Percentiles rank a stretch among this genome's conserved stretches.
phyloP scores from a whole-genome alignment of 257 asterid species.

The Nicotiana tomentosiformis region DNA sequence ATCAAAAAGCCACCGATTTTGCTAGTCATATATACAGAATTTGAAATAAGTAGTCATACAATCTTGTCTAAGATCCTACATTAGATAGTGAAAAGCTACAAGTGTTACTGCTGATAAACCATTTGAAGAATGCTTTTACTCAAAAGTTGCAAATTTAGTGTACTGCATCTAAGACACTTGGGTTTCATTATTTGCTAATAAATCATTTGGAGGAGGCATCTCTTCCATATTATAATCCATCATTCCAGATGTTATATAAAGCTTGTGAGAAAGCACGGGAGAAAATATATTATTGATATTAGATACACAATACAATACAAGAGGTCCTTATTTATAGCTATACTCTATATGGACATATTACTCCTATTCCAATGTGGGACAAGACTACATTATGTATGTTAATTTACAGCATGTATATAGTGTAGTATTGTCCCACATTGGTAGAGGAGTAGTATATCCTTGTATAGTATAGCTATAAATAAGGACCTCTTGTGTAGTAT shows the following conservation, averaged over 20 bases:
- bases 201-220: background rate
- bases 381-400: too few species aligned
- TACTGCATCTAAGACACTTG: background rate
- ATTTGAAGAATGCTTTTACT: background rate
- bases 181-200: background rate
- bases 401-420: too few species aligned
- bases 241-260: background rate
- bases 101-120: background rate
- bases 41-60: background rate
- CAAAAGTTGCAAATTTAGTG: background rate
- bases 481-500: too few species aligned
- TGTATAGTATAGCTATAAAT: too few species aligned
- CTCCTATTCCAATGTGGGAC: too few species aligned
- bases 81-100: background rate
- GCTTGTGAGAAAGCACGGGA: background rate
- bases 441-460: too few species aligned
- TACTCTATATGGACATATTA: too few species aligned
- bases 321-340: too few species aligned
- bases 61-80: background rate
- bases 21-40: background rate
- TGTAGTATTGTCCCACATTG: too few species aligned
- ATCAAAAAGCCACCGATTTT: background rate
- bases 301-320: too few species aligned
- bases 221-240: background rate
- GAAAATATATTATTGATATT: too few species aligned